These are phyloP conservation scores for Neurospora terricola DNA, from an alignment of 495 filamentous ascomycete genomes.

Conservation along the genomic window DNA sequence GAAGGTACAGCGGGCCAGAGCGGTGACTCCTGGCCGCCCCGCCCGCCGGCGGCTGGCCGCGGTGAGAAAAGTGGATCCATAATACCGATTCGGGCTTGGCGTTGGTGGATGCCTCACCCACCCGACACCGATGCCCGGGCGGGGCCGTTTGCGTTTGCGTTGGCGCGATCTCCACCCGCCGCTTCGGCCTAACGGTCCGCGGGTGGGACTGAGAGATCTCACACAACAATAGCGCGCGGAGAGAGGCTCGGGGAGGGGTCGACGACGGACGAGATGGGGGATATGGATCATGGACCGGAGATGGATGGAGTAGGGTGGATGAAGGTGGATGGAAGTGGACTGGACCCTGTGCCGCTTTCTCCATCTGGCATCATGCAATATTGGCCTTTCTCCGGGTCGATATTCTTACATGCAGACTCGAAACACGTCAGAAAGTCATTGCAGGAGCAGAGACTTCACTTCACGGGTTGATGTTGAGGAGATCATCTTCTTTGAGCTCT, in stretches of 20 bases:
- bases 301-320: neutral
- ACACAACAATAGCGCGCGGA: neutral
- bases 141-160: neutral
- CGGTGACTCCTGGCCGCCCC: neutral
- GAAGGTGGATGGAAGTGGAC: too few species aligned
- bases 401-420: neutral
- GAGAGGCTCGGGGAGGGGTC: slow-evolving; percentile 16
- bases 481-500: neutral
- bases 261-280: slow-evolving; percentile 5
- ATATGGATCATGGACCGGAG: neutral
- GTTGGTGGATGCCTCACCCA: neutral
- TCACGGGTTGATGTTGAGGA: neutral
- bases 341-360: neutral
- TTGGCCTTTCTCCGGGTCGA: neutral
- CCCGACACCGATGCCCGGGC: neutral
- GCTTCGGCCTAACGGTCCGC: neutral
- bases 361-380: neutral
- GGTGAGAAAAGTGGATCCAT: neutral
- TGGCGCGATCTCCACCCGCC: neutral
- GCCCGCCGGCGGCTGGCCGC: neutral
- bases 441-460: neutral
- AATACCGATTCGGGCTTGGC: neutral
- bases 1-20: neutral
- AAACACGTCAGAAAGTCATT: neutral
- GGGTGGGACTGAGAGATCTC: neutral